phyloP scores from a whole-genome alignment of 345 rosid genomes.

The Gossypium herbaceum region DNA sequence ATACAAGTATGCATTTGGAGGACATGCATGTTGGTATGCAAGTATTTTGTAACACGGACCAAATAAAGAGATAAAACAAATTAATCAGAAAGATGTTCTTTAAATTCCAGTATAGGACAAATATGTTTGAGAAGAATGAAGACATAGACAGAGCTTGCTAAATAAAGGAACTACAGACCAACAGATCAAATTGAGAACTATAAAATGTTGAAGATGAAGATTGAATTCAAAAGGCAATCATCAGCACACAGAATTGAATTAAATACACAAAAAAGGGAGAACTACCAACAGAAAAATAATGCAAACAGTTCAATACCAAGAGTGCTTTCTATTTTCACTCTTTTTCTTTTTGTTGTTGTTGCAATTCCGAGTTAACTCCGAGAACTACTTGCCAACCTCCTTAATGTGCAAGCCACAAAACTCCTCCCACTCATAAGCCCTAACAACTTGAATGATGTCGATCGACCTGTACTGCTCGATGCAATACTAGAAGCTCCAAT shows the following conservation, averaged over 20 bases:
- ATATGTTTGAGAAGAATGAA: not conserved
- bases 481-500: constrained; percentile 31
- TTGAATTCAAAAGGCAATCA: constrained; percentile 32
- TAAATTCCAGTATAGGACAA: not conserved
- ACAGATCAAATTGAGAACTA: not conserved
- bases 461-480: constrained; percentile 42
- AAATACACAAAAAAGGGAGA: constrained; percentile 26
- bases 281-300: constrained; percentile 25
- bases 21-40: not conserved
- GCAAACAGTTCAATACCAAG: constrained; percentile 16
- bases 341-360: not conserved
- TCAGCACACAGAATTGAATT: constrained; percentile 26
- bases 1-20: not conserved
- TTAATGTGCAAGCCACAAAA: constrained; percentile 72
- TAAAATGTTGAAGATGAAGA: constrained; percentile 17
- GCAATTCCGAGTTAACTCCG: constrained; percentile 25
- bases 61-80: not conserved
- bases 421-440: constrained; percentile 65
- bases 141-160: not conserved
- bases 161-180: not conserved
- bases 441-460: constrained; percentile 59
- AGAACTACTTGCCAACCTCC: constrained; percentile 57
- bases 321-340: not conserved
- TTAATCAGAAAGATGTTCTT: not conserved
- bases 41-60: too few species aligned